Conservation (phyloP, 1,284 basidiomycete genomes). For the Megacollybia platyphylla region DNA sequence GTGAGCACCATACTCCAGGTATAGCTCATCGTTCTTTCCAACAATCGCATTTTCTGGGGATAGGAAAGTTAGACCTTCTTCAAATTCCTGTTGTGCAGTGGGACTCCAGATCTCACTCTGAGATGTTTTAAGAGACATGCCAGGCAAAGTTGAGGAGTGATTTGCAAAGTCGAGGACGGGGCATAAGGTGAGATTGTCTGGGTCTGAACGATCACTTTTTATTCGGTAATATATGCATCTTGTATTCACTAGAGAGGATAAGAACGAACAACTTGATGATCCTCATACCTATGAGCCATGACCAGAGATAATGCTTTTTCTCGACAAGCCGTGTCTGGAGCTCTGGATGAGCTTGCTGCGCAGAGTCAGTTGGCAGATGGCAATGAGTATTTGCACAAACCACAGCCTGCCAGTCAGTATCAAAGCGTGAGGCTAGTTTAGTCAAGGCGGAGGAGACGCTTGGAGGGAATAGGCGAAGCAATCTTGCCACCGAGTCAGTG, state of each 20-base stretch:
- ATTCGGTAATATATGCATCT: slow-evolving; percentile 72
- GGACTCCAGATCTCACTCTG: slow-evolving; percentile 22
- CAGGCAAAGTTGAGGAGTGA: slow-evolving; percentile 33
- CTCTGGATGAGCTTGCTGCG: slow-evolving; percentile 2
- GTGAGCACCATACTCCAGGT: slow-evolving; percentile 67
- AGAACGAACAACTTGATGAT: slow-evolving; percentile 1
- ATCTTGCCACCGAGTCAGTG: slow-evolving; percentile 8
- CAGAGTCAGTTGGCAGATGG: neutral
- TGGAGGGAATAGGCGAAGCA: slow-evolving; percentile 38
- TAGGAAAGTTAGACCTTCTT: slow-evolving; percentile 39
- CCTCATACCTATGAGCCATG: slow-evolving; percentile 68
- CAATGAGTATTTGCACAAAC: slow-evolving; percentile 17
- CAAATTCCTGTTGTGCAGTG: slow-evolving; percentile 20
- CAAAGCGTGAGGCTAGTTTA: slow-evolving; percentile 37
- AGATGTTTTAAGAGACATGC: slow-evolving; percentile 27
- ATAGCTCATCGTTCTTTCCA: slow-evolving; percentile 46
- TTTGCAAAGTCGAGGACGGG: slow-evolving; percentile 84
- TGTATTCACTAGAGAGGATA: slow-evolving; percentile 58
- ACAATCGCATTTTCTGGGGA: slow-evolving; percentile 31
- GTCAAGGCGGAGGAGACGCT: slow-evolving; percentile 32
- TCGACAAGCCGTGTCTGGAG: neutral
- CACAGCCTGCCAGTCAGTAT: slow-evolving; percentile 45
- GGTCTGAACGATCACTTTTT: slow-evolving; percentile 34
- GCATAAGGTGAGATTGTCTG: slow-evolving; percentile 72
- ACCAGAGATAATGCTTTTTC: slow-evolving; percentile 54